Base-by-base conservation (phyloP, 306 rosid species). In the Mimosa bimucronata region DNA sequence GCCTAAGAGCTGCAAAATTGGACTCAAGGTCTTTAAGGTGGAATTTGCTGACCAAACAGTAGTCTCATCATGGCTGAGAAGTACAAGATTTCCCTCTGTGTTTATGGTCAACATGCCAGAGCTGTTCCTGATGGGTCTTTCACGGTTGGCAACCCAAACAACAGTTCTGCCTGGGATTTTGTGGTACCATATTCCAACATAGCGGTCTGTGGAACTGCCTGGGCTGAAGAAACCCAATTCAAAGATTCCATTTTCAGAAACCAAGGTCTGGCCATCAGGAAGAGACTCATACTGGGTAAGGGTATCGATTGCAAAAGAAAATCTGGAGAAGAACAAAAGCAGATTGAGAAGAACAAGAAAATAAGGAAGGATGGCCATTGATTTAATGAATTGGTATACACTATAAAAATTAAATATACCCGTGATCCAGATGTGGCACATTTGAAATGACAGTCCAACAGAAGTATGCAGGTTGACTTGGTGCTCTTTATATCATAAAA, bases 111-210 rank as follows among this genome's bases (percentile, higher is more conserved):
- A 64, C 66, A 12, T 28, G 15, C 92, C 83, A 1, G 86, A 88
- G 0, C 78, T 69, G 23, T 79, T 75, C 1, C 41, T 66, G 66
- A 84, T 58, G 2, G 90, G 91, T 7, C 78, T 88, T 10, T 48
- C 79, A 3, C 88, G 46, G 34, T 85, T 89, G 7, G 93, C 91
- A 40, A 89, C 89, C 93, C 88, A 90, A 71, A 87, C 91, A 29
- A 82, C 76, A 4, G 87, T 81, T 58, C 5, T 55, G 2, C 37
- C 58, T 2, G 84, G 55, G 66, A 86, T 77, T 7, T 41, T 82
- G 16, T 67, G 66, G 77, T 80, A 89, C 90, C 93, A 88, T 3
- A 91, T 88, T 50, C 93, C 97, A 18, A 86, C 7, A 58, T 88
- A 88, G 9, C 81, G 80, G 2, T 69, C 83, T 28, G 81, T 12